Evolutionary conservation across 1,284 basidiomycete species (phyloP).

Genomic region (Cryptococcus depauperatus): DNA sequence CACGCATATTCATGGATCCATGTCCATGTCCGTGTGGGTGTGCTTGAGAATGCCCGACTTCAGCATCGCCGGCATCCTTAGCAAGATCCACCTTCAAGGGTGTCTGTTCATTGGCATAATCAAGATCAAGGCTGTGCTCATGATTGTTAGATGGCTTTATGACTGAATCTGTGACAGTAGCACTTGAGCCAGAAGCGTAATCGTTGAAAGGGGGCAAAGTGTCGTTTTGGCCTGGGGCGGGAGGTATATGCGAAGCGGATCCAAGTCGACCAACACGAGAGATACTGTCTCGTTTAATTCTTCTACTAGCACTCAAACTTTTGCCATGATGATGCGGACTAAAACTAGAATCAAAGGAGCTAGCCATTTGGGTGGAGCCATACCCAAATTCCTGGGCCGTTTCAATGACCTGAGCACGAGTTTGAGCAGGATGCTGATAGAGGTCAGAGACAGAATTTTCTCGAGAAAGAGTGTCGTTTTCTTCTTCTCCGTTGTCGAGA

Average conservation of each 20-base stretch:
- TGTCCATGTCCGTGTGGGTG: conserved; percentile 53
- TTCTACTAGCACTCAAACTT: conserved; percentile 11
- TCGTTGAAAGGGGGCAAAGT: conserved; percentile 18
- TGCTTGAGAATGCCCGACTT: conserved; percentile 19
- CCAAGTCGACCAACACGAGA: conserved; percentile 14
- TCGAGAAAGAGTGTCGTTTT: conserved; percentile 15
- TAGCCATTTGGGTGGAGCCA: conserved; percentile 18
- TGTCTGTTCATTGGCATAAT: conserved; percentile 23
- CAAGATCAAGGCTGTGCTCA: conserved; percentile 20
- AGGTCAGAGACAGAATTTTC: conserved; percentile 41
- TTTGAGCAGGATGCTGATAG: conserved; percentile 69
- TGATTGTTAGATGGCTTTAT: neutral
- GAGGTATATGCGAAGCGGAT: conserved; percentile 13
- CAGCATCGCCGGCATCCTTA: conserved; percentile 19
- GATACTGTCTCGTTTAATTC: conserved; percentile 15
- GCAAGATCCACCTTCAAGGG: conserved; percentile 28
- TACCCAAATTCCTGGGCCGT: conserved; percentile 70
- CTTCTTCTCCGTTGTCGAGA: conserved; percentile 13
- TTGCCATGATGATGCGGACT: conserved; percentile 17
- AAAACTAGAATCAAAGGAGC: conserved; percentile 16
- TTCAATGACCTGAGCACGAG: conserved; percentile 77
- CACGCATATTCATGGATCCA: conserved; percentile 93
- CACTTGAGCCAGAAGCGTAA: neutral
- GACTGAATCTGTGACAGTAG: conserved; percentile 14
- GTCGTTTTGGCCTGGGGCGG: conserved; percentile 28